These are phyloP conservation scores for Adansonia madagascariensis DNA, from an alignment of 441 rosid species.

Conservation along the genomic window DNA sequence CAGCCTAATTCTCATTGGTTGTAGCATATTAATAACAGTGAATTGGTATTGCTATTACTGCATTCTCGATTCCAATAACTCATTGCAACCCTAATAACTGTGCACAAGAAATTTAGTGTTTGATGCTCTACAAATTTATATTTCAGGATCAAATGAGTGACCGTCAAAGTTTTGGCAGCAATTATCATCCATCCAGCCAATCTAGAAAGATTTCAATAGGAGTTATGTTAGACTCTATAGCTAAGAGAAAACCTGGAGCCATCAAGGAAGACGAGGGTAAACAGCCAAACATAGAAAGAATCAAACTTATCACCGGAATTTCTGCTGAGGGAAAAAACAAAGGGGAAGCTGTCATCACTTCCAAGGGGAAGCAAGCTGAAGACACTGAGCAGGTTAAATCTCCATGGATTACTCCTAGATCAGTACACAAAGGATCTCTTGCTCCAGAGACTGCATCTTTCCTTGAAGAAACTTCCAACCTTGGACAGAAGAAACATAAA, in stretches of 20 bases:
- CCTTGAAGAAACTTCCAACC: slow-evolving; percentile 40
- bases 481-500: slow-evolving; percentile 39
- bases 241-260: slow-evolving; percentile 42
- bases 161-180: slow-evolving; percentile 57
- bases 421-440: slow-evolving; percentile 39
- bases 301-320: slow-evolving; percentile 37
- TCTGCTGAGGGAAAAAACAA: slow-evolving; percentile 39
- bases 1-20: neutral
- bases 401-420: slow-evolving; percentile 62
- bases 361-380: slow-evolving; percentile 42
- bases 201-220: slow-evolving; percentile 84
- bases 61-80: neutral
- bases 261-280: slow-evolving; percentile 40
- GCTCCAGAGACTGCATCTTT: slow-evolving; percentile 40
- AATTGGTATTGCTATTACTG: neutral
- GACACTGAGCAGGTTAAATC: slow-evolving; percentile 44
- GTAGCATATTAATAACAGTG: neutral
- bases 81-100: neutral
- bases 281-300: slow-evolving; percentile 36
- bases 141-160: slow-evolving; percentile 66
- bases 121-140: slow-evolving; percentile 16
- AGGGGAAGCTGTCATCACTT: slow-evolving; percentile 36
- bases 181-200: slow-evolving; percentile 63
- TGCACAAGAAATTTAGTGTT: neutral
- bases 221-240: slow-evolving; percentile 52